Evolutionary conservation across 73 alveolate species (phyloP).

Genomic region (Tetrahymena thermophila): DNA sequence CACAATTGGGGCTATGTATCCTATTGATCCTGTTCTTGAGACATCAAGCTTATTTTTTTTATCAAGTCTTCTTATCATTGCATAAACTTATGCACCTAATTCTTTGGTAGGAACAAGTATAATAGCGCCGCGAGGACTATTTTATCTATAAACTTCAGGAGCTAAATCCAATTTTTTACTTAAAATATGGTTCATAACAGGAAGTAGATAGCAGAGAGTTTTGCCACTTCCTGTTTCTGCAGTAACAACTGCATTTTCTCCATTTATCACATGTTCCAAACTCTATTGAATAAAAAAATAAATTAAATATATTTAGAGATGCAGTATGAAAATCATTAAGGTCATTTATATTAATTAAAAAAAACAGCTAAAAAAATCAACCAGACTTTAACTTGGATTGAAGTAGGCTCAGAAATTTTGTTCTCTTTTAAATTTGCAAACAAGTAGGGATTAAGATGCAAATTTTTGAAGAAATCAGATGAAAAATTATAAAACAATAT

Average conservation of each 20-base stretch:
- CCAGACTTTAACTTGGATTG: background rate
- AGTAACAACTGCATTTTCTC: constrained; percentile 92
- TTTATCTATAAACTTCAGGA: background rate
- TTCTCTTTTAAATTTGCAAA: background rate
- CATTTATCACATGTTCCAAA: constrained; percentile 91
- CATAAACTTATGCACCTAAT: background rate
- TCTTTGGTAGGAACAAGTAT: background rate
- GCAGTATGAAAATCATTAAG: background rate
- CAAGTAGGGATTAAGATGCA: background rate
- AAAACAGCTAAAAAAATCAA: background rate
- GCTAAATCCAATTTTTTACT: constrained; percentile 41
- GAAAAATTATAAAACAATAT: background rate
- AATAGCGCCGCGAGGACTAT: background rate
- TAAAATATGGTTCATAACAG: constrained; percentile 89
- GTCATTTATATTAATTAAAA: background rate
- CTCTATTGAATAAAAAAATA: constrained; percentile 13
- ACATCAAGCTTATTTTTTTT: background rate
- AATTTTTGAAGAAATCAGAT: background rate
- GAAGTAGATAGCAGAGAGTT: constrained; percentile 93
- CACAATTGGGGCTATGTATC: background rate
- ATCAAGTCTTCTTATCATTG: background rate
- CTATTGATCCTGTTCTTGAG: background rate
- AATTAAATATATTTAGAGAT: background rate
- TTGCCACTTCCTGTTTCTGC: constrained; percentile 99
- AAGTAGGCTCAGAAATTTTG: background rate